Evolutionary conservation across 257 asterid genomes (phyloP), one percentile per base, ranked within the genome.

Genomic region (Solanum gandarillasii): DNA sequence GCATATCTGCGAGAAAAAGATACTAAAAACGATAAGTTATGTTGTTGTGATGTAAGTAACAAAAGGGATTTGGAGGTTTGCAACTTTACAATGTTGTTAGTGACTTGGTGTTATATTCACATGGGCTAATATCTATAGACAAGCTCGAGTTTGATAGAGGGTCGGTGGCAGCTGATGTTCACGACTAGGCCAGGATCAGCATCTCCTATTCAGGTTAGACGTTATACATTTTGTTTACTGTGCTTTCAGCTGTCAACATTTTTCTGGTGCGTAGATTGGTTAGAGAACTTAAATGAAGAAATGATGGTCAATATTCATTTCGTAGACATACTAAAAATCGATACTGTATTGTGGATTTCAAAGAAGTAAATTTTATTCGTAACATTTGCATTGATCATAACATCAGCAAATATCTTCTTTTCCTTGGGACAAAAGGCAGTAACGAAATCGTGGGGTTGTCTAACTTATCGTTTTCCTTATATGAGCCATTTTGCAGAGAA

Each of bases 101-200:
- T 48, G 58, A 14, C 18, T 55, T 11, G 8, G 21, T 78, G 84
- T n/a, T 29, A 43, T 78, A 14, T n/a, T 76, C 23, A 12, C 58
- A 43, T 32, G 75, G 7, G 18, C 84, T 25, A 27, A 27, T 34
- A 87, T 86, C 70, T 87, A 82, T 93, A 95, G 99, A 95, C 98
- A 58, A 93, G 95, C 88, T 95, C 99, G 34, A 93, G 94, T 90
- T 92, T 93, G 60, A 95, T 96, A 12, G 99, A 96, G 91, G 99
- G 98, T 31, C 90, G 97, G 20, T 96, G 99, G 99, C 96, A 95
- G 89, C 87, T 96, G 73, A 96, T 95, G 98, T 96, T 96, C 93
- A 96, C 99, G 27, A 96, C 99, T 86, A 93, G 99, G 88, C 98
- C 98, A 46, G 93, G 98, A 89, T 90, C 98, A 86, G 98, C 98